Evolutionary conservation across 164 flowering plant genomes (phyloP).

Genomic region (Paratinospora sagittata): DNA sequence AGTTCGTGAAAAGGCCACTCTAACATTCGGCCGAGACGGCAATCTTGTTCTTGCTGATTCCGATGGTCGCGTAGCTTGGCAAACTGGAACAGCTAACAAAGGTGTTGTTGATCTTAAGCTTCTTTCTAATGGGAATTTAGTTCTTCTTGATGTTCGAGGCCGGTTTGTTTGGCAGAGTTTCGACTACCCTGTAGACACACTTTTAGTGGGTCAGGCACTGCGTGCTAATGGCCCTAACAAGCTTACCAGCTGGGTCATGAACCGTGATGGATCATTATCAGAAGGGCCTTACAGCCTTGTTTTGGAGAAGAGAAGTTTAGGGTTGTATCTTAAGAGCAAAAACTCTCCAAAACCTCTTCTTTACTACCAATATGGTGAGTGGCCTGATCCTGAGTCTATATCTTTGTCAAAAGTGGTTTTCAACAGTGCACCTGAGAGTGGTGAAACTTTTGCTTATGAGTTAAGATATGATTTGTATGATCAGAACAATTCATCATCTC

Average conservation of each 20-base stretch:
- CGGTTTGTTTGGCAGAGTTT: constrained; percentile 36
- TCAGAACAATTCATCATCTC: neutral
- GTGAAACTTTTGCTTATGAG: constrained; percentile 20
- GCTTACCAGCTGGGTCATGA: constrained; percentile 23
- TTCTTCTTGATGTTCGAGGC: constrained; percentile 19
- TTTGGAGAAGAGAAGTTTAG: constrained; percentile 21
- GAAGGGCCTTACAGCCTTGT: constrained; percentile 29
- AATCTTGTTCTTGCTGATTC: constrained; percentile 31
- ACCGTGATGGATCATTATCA: constrained; percentile 8
- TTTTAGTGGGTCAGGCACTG: constrained; percentile 29
- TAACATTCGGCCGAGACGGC: constrained; percentile 25
- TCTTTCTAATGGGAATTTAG: constrained; percentile 28
- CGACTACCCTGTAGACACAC: constrained; percentile 29
- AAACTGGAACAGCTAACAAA: constrained; percentile 27
- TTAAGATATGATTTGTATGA: constrained; percentile 7
- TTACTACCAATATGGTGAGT: constrained; percentile 19
- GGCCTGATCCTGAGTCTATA: no score
- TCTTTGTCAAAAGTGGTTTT: constrained; percentile 18
- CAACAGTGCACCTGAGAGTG: constrained; percentile 14
- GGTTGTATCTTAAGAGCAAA: constrained; percentile 24
- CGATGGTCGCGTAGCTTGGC: constrained; percentile 30
- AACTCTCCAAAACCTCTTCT: constrained; percentile 22
- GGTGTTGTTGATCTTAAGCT: constrained; percentile 24
- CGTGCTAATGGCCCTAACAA: constrained; percentile 18
- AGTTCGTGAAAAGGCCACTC: constrained; percentile 25